Base-by-base conservation (phyloP, 2,329 filamentous ascomycete genomes). In the Aspergillus sp. region DNA sequence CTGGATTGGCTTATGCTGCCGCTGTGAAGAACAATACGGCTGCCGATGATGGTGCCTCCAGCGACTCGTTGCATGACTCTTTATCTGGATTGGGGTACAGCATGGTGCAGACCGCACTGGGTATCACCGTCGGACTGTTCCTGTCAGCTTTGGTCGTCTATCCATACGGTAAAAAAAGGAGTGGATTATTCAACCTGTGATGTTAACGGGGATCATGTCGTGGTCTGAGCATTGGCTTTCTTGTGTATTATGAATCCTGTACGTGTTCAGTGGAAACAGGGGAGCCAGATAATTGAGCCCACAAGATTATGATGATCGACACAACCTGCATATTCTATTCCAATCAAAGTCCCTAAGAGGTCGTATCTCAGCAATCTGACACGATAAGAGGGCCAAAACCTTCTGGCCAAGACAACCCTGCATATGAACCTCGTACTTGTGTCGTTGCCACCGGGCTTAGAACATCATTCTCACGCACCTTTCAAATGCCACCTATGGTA, bases 1-100 rank as follows among this genome's bases (percentile, higher is more conserved):
- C 79, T 1, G 84, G 85, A 9, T 73, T 87, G 53, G 77, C 78
- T 16, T 82, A 79, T 46, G 83, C 85, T 0, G 78, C 86, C 64
- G 78, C 84, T 57, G 83, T 86, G 51, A 64, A 65, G 7, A 62
- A 63, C 18, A 55, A 61, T 1, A 63, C 63, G 14, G 59, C 54
- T 0, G 36, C 16, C 16, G 16, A 42, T 16, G 14, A n/a, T n/a
- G 56, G 63, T 10, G 42, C 36, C 0, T 54, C 61, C 5, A 54
- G 56, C 16, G 49, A 57, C 7, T 56, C 62, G 0, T 62, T 61
- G 6, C 52, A 60, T 26, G 63, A 52, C 45, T 71, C 69, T 1
- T 52, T 72, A 50, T 64, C 62, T 52, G 74, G 76, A 49, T 64
- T 80, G 49, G 78, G 75, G 1, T 77, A 75, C 60, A 74, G 74